Evolutionary conservation across 805 yeast species (phyloP), one percentile per base, ranked within the genome.

Genomic region (Nakazawaea sp.): DNA sequence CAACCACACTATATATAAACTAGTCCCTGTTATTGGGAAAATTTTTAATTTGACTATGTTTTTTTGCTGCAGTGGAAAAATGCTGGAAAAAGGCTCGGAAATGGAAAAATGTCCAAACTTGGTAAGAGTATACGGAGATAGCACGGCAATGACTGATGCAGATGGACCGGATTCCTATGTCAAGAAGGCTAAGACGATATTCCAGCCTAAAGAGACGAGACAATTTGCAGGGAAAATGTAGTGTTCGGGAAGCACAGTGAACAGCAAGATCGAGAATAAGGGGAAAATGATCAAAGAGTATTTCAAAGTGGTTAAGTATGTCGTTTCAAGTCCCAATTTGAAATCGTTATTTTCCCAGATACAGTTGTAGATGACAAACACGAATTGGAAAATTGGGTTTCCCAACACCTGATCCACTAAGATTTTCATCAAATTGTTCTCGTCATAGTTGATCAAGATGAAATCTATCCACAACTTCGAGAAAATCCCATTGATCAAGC

Each of bases 261-360:
- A 78, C 42, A 72, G 62, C 27, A 68, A 43, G 7, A 68, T 54
- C 11, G 81, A 73, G 36, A 75, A 69, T 29, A 70, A 55, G 3
- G 85, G 83, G 81, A 83, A 78, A 35, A 68, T 64, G 49, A 73
- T 55, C 48, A 70, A 75, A 25, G 78, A 68, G 39, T 69, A 66
- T 38, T 68, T 69, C 42, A 78, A 52, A 7, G 78, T 62, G 31
- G 64, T 68, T 37, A 72, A 40, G 44, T 64, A 75, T 7, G 69
- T 56, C 8, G 61, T 44, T 41, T 58, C 56, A 17, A 64, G 41
- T 13, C 50, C 65, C 32, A 50, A 46, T 42, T 26, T 39, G 13
- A 51, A 53, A 35, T 53, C 68, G 34, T 52, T 60, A 25, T 66
- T 59, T 40, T 78, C 84, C 84, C 85, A 78, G 9, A 73, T 45